Base-by-base conservation (phyloP, 2,329 filamentous ascomycete species). In the Colletotrichum endophyticum region DNA sequence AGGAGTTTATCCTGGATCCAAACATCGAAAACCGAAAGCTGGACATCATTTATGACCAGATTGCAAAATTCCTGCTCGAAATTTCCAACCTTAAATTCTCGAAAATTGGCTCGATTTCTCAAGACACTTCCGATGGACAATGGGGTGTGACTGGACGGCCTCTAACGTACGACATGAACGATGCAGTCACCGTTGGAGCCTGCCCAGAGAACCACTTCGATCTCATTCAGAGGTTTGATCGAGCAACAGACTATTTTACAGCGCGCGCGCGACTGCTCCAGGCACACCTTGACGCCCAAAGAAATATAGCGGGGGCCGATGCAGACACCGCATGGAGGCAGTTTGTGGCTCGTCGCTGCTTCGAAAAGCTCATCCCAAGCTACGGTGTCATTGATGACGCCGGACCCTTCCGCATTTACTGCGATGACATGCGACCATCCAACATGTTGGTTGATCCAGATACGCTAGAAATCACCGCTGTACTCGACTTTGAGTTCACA, bases 131-230 rank as follows among this genome's bases (percentile, higher is more conserved):
- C 22, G 77, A 78, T 64, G 70, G 77, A 25, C 67, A 68, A 57
- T 88, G 82, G 83, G 75, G 78, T 19, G 84, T 85, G 66, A 79
- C 79, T 25, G 68, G 76, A 73, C 77, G 84, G 72, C 84, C 85
- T 8, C 78, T 86, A n/a, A 86, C 84, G n/a, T 84, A 84, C 66
- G 84, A 84, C 49, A 86, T 86, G 83, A 86, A 87, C 72, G 83
- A 86, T 74, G 68, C 84, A 64, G 81, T 78, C 1, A 82, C 79
- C 66, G 79, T 84, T 28, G 78, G 83, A 16, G 80, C 80, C 49
- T 86, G 82, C 73, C 81, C 83, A 9, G 71, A 73, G 22, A 73
- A 78, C 62, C 56, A 79, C 39, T 84, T 84, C 74, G 79, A 49
- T 49, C 44, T 82, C 36, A 82, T 80, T 0, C 64, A 78, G 8